Evolutionary conservation across 2,329 filamentous ascomycete species (phyloP).

Genomic region (Metarhizium humberi): DNA sequence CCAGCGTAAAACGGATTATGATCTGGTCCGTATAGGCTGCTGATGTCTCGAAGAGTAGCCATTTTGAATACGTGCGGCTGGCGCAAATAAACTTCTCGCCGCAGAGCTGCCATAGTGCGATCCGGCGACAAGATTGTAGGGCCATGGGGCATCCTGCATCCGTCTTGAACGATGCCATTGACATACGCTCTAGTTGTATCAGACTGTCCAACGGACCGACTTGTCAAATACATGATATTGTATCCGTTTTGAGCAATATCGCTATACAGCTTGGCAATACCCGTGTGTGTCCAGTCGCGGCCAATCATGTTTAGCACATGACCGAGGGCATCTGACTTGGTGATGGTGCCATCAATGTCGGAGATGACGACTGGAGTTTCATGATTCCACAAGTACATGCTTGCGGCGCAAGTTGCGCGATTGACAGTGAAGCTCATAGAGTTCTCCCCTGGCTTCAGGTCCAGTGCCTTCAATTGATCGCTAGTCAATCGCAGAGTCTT

Average conservation of each 20-base stretch:
- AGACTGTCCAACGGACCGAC: conserved; percentile 84
- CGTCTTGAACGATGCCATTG: conserved; percentile 80
- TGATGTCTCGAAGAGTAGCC: conserved; percentile 92
- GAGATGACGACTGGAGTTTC: conserved; percentile 94
- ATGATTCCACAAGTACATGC: conserved; percentile 89
- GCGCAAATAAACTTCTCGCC: conserved; percentile 86
- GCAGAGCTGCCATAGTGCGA: conserved; percentile 83
- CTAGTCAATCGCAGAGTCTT: conserved; percentile 94
- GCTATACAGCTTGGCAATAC: conserved; percentile 93
- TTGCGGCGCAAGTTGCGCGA: conserved; percentile 80
- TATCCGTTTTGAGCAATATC: conserved; percentile 95
- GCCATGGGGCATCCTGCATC: conserved; percentile 75
- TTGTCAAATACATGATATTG: conserved; percentile 97
- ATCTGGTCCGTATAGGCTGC: conserved; percentile 70
- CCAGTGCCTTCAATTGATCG: conserved; percentile 81
- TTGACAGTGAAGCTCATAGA: conserved; percentile 96
- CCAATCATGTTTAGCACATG: conserved; percentile 96
- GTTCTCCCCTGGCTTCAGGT: conserved; percentile 79
- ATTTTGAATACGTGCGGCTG: conserved; percentile 99
- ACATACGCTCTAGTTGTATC: conserved; percentile 86
- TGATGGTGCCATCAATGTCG: conserved; percentile 97
- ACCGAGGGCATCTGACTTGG: conserved; percentile 89
- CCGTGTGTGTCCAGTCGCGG: conserved; percentile 94
- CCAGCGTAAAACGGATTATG: conserved; percentile 89
- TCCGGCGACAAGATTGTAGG: conserved; percentile 94